Conservation (phyloP, 768 basidiomycete species). For the Postia placenta region DNA sequence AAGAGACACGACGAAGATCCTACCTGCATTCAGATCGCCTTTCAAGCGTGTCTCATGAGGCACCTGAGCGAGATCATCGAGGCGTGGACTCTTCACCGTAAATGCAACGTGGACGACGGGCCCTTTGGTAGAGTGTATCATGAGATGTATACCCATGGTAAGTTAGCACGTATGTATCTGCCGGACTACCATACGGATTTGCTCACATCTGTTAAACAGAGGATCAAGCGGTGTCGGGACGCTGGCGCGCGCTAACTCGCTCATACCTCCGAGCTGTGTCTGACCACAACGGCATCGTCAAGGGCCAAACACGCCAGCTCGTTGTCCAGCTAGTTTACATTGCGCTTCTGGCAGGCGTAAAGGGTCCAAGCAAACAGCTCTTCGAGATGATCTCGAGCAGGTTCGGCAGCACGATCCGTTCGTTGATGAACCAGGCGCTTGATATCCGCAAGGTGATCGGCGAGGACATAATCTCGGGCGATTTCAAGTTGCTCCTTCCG, state of each 20-base stretch:
- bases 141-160: neutral
- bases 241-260: neutral
- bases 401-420: too few relatives aligned
- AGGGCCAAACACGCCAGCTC: neutral
- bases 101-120: neutral
- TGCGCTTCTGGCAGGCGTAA: neutral
- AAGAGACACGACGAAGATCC: neutral
- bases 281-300: too few relatives aligned
- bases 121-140: too few relatives aligned
- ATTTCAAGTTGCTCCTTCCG: too few relatives aligned
- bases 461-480: too few relatives aligned
- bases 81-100: neutral
- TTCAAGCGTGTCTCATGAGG: conserved; percentile 5
- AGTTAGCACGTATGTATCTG: too few relatives aligned
- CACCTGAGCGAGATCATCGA: neutral
- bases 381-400: too few relatives aligned
- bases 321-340: neutral
- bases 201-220: neutral
- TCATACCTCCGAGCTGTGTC: too few relatives aligned
- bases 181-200: neutral
- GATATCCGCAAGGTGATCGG: too few relatives aligned
- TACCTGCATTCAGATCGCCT: conserved; percentile 8
- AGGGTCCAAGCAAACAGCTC: too few relatives aligned
- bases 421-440: too few relatives aligned
- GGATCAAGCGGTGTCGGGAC: neutral